Percentiles rank a stretch among this genome's conserved stretches.
Conservation (phyloP, 257 asterid species). For the Handroanthus guayacan region DNA sequence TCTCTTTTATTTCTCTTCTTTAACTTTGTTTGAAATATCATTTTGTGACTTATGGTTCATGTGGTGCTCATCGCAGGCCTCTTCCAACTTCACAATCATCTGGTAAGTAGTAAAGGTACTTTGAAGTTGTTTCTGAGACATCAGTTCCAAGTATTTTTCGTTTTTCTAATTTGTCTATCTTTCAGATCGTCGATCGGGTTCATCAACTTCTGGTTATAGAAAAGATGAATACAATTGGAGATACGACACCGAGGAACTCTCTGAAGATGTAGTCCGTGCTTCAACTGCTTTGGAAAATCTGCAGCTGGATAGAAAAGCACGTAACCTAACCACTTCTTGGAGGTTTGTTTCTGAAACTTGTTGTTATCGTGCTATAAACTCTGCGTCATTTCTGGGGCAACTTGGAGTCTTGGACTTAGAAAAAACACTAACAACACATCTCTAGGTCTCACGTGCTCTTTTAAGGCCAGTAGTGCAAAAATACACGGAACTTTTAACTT, state of each 20-base stretch:
- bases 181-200: slow-evolving; percentile 88
- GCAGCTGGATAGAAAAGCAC: slow-evolving; percentile 94
- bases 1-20: not conserved
- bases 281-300: slow-evolving; percentile 94
- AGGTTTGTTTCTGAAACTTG: slow-evolving; percentile 59
- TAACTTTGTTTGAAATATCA: slow-evolving; percentile 24
- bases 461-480: no score
- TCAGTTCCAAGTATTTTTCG: not conserved
- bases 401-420: not conserved
- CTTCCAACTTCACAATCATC: slow-evolving; percentile 76
- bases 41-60: slow-evolving; percentile 36
- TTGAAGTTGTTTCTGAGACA: slow-evolving; percentile 21
- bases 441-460: no score
- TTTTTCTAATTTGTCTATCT: slow-evolving; percentile 27
- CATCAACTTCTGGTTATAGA: slow-evolving; percentile 86
- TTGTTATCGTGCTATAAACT: slow-evolving; percentile 9
- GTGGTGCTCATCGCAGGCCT: slow-evolving; percentile 66
- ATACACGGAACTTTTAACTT: no score
- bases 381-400: not conserved
- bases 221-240: slow-evolving; percentile 93
- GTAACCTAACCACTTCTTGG: slow-evolving; percentile 85
- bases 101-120: slow-evolving; percentile 56
- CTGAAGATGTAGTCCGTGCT: slow-evolving; percentile 80
- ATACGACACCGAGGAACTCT: slow-evolving; percentile 73
- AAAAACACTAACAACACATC: not conserved